These are phyloP conservation scores for Flaveria floridana DNA, from an alignment of 140 eudicot genomes.

Conservation along the genomic window DNA sequence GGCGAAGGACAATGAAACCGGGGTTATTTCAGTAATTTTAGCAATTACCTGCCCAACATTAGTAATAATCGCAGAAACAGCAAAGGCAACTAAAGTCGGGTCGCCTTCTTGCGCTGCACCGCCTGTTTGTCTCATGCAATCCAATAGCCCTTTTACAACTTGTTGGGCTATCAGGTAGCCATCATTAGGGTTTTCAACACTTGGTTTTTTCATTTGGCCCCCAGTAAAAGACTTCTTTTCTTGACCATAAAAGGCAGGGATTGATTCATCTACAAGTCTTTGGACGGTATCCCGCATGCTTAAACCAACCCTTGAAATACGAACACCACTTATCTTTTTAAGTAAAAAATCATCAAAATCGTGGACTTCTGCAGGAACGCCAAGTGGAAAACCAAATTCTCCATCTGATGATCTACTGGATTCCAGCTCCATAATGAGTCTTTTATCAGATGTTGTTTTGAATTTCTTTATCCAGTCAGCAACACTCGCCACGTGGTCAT, in stretches of 20 bases:
- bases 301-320: slow-evolving; percentile 77
- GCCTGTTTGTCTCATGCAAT: slow-evolving; percentile 95
- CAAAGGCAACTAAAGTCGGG: slow-evolving; percentile 88
- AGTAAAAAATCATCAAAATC: slow-evolving; percentile 81
- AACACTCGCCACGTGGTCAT: slow-evolving; percentile 55
- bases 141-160: slow-evolving; percentile 68
- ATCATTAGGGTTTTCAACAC: slow-evolving; percentile 67
- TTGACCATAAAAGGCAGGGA: slow-evolving; percentile 55
- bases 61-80: slow-evolving; percentile 74
- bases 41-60: slow-evolving; percentile 71
- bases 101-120: slow-evolving; percentile 99
- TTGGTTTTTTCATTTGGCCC: slow-evolving; percentile 46
- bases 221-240: slow-evolving; percentile 65
- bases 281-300: slow-evolving; percentile 84
- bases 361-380: slow-evolving; percentile 89
- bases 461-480: slow-evolving; percentile 76
- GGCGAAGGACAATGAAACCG: slow-evolving; percentile 45
- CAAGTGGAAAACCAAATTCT: slow-evolving; percentile 69
- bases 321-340: slow-evolving; percentile 70
- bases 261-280: slow-evolving; percentile 63
- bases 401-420: slow-evolving; percentile 72
- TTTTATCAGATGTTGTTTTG: slow-evolving; percentile 66
- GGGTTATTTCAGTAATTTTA: slow-evolving; percentile 66
- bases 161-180: slow-evolving; percentile 69
- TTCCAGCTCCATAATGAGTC: slow-evolving; percentile 75